Base-by-base conservation (phyloP, 805 yeast genomes). In the Candida insectorum region DNA sequence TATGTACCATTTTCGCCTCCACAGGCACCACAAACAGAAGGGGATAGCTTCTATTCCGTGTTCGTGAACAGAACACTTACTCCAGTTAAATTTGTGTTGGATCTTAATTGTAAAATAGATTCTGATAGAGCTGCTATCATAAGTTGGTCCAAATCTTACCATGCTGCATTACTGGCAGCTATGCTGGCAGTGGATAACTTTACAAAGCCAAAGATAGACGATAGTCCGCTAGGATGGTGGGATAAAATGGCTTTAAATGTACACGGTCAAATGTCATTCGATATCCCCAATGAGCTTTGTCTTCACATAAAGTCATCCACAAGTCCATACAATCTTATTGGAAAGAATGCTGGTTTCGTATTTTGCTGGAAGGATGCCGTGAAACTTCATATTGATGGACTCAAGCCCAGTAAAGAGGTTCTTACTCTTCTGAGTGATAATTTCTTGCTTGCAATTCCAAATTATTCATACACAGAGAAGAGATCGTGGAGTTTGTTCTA, bases 121-220 rank as follows among this genome's bases (percentile, higher is more conserved):
- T 69, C 83, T 0, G 51, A 56, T 2, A 49, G 62, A 13, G 70
- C 81, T 3, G 71, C 81, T 12, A 58, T 69, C 28, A 58, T 81
- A 4, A 69, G 79, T 11, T 81, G 85, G 85, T 74, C 84, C 30
- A 75, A 78, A 37, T 67, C 85, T 0, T 60, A 77, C 28, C 81
- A 70, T 41, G 77, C 85, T 0, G 81, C 79, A 3, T 58, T 78
- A 22, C 71, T 70, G 49, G 70, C 80, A 16, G 73, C 78, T 2
- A 47, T 52, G 37, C 35, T 52, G 28, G 67, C 71, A 0, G 56
- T 67, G 28, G 69, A 64, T 30, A 66, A 66, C 31, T 65, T 67
- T 36, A 65, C 71, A n/a, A 67, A 67, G 33, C 73, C 73, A 0
- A 57, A 53, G 16, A 56, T 65, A 15, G 73, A 67, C 36, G 69